Evolutionary conservation across 1,284 basidiomycete species (phyloP), one percentile per base, ranked within the genome.

Genomic region (Athelia psychrophila): DNA sequence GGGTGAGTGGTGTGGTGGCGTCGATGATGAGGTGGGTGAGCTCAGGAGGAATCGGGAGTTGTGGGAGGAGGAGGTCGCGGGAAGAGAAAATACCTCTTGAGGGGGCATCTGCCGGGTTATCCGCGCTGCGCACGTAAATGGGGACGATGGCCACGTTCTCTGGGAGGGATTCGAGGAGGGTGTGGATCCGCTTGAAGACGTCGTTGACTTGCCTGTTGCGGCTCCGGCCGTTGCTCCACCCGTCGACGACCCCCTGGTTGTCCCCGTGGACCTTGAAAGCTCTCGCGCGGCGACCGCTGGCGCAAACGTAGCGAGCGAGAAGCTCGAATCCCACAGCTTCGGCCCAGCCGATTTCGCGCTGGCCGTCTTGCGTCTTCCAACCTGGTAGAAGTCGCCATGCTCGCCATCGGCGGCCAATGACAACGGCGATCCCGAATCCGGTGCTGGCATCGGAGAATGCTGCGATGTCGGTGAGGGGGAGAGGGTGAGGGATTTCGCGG

Each of bases 401-500:
- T 42, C 63, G 57, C 75, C 66, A 76, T 25, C 32, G 56, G 51
- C 54, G 27, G 19, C 60, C 35, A 58, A 77, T 59, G 60, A 64
- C 44, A 56, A 79, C 60, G 30, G 64, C 64, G 56, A 35, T 35
- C 33, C 73, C 74, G 16, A 63, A 52, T 1, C 58, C 58, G 1
- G 69, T 71, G 63, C 75, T 77, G 8, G 75, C 74, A 59, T 78
- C 74, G 0, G 72, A 77, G 61, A 58, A 79, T 0, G 72, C 73
- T 0, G 42, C 12, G 19, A 57, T 10, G 51, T 74, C 65, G 10
- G 56, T 3, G 51, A 75, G 30, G 13, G 50, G 16, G 0, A 18
- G 2, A 1, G 64, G 63, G 0, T 56, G 60, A 20, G 70, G 69
- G 32, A 77, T 68, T 2, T 55, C 50, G 19, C 62, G 48, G 0